These are phyloP conservation scores for Prinsepia uniflora DNA, from an alignment of 306 rosid species.

Conservation along the genomic window DNA sequence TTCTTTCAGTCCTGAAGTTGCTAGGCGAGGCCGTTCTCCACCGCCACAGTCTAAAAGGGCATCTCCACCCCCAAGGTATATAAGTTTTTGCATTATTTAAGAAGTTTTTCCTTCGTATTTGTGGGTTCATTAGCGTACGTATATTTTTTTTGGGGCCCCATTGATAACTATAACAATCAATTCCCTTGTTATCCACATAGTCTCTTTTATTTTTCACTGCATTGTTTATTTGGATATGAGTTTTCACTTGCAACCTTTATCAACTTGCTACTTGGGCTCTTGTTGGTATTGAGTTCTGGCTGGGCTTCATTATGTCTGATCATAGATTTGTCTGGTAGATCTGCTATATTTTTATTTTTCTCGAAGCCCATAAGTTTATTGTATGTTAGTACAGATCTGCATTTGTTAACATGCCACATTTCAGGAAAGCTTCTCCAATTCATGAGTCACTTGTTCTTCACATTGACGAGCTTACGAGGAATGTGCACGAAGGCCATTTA, in stretches of 20 bases:
- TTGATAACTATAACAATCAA: not conserved
- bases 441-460: constrained; percentile 82
- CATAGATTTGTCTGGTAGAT: not conserved
- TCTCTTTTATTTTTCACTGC: not conserved
- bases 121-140: not conserved
- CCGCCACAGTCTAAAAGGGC: constrained; percentile 55
- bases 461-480: constrained; percentile 83
- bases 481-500: constrained; percentile 94
- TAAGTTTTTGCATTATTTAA: not conserved
- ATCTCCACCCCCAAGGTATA: constrained; percentile 79
- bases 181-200: no score
- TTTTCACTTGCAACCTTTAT: not conserved
- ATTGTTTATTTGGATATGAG: not conserved
- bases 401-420: constrained; percentile 21
- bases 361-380: no score
- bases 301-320: not conserved
- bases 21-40: constrained; percentile 71
- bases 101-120: not conserved
- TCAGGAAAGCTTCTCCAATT: constrained; percentile 87
- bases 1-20: constrained; percentile 51
- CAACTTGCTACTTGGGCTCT: not conserved
- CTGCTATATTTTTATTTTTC: not conserved
- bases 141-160: not conserved
- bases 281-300: not conserved
- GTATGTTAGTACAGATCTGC: not conserved